phyloP scores from a whole-genome alignment of 2,329 filamentous ascomycete genomes.

The Chrysosporium queenslandicum region DNA sequence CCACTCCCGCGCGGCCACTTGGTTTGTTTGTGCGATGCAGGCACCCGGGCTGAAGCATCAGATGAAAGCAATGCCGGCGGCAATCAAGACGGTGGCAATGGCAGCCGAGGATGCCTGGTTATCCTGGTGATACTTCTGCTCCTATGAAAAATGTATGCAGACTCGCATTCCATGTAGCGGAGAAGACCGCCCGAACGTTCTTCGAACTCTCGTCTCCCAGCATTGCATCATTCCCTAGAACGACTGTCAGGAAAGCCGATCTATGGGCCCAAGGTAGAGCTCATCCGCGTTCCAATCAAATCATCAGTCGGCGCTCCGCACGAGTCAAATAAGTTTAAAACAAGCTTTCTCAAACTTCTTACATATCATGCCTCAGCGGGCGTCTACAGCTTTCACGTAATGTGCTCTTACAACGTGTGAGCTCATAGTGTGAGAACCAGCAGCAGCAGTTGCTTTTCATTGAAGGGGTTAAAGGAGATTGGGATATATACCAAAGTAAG shows the following conservation, averaged over 20 bases:
- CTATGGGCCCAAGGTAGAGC: background rate
- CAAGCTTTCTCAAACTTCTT: conserved; percentile 4
- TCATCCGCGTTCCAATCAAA: conserved; percentile 2
- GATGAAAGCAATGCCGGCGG: background rate
- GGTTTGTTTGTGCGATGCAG: background rate
- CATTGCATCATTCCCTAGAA: background rate
- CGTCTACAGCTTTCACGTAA: background rate
- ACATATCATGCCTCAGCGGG: conserved; percentile 2
- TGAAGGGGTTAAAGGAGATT: background rate
- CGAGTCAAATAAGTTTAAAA: background rate
- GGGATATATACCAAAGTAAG: background rate
- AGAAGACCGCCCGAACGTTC: background rate
- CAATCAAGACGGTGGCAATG: background rate
- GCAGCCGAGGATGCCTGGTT: too few species aligned
- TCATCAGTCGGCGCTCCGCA: background rate
- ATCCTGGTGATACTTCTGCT: too few species aligned
- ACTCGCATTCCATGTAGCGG: background rate
- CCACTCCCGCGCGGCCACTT: background rate
- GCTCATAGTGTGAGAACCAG: background rate
- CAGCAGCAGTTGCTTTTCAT: background rate
- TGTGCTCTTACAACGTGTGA: background rate
- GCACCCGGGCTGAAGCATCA: background rate
- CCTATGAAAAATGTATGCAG: too few species aligned
- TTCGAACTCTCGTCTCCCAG: background rate
- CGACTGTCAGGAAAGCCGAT: background rate